phyloP scores from a whole-genome alignment of 2,329 filamentous ascomycete species.

The Bipolaris cookei region DNA sequence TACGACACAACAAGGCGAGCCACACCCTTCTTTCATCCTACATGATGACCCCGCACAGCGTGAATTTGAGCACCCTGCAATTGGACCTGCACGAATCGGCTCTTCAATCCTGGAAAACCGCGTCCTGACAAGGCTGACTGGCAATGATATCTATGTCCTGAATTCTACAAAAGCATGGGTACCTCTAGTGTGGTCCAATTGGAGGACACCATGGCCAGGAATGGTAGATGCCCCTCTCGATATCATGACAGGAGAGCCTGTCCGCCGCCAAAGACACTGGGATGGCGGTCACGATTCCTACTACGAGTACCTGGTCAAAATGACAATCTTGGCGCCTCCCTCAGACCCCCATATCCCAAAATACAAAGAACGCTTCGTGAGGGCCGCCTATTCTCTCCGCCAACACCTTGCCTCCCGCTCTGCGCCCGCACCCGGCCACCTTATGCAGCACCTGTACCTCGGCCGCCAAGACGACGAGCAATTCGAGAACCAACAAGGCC shows the following conservation, averaged over 20 bases:
- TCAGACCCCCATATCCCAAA: slow-evolving; percentile 42
- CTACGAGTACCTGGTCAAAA: slow-evolving; percentile 53
- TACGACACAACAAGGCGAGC: slow-evolving; percentile 40
- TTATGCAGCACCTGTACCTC: slow-evolving; percentile 51
- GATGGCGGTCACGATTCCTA: slow-evolving; percentile 55
- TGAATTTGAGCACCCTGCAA: slow-evolving; percentile 45
- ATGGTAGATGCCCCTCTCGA: slow-evolving; percentile 53
- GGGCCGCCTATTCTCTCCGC: slow-evolving; percentile 47
- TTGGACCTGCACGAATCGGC: slow-evolving; percentile 52
- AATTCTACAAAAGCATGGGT: slow-evolving; percentile 55
- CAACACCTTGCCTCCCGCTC: slow-evolving; percentile 47
- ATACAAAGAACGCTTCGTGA: slow-evolving; percentile 45
- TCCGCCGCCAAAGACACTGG: slow-evolving; percentile 51
- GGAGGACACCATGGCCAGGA: slow-evolving; percentile 49
- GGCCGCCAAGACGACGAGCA: slow-evolving; percentile 41
- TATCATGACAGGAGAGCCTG: slow-evolving; percentile 51
- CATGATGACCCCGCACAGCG: slow-evolving; percentile 38
- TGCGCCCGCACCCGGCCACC: slow-evolving; percentile 38
- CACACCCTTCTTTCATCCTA: slow-evolving; percentile 39
- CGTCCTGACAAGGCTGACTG: slow-evolving; percentile 51
- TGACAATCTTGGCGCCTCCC: slow-evolving; percentile 46
- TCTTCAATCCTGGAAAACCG: slow-evolving; percentile 55
- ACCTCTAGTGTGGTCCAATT: slow-evolving; percentile 54
- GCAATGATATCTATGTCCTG: slow-evolving; percentile 47
- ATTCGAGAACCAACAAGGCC: slow-evolving; percentile 49